phyloP scores from a whole-genome alignment of 1,284 basidiomycete species.

The Leccinum pseudoinsigne region DNA sequence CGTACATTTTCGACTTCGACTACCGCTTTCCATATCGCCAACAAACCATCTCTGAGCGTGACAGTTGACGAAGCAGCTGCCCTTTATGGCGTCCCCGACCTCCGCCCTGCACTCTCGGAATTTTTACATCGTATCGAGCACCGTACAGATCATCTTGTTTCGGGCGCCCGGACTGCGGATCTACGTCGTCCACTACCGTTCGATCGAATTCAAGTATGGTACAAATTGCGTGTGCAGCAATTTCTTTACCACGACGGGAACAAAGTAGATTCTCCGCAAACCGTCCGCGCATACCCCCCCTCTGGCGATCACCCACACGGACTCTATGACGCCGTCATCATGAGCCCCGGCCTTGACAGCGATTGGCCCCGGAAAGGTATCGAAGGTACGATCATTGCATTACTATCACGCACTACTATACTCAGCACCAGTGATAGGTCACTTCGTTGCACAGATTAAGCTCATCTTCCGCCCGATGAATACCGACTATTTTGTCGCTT shows the following conservation, averaged over 20 bases:
- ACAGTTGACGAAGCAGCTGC: neutral
- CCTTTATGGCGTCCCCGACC: neutral
- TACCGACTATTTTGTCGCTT: neutral
- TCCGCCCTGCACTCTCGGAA: neutral
- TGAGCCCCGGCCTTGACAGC: neutral
- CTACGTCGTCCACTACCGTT: neutral
- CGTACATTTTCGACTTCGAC: neutral
- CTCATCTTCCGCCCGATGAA: neutral
- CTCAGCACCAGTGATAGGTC: neutral
- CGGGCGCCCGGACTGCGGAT: neutral
- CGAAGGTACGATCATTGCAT: too few relatives aligned
- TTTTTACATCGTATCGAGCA: neutral
- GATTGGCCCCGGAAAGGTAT: neutral
- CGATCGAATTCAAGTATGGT: neutral
- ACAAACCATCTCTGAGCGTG: neutral
- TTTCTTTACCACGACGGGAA: neutral
- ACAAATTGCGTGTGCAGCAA: neutral
- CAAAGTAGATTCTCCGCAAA: neutral
- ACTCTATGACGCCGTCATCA: neutral
- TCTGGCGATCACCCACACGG: neutral
- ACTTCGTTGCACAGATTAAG: neutral
- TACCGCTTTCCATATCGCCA: neutral
- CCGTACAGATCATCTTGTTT: neutral
- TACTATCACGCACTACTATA: neutral
- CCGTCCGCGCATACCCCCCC: neutral